Base-by-base conservation (phyloP, 768 basidiomycete genomes). In the Rossbeevera mucosa region DNA sequence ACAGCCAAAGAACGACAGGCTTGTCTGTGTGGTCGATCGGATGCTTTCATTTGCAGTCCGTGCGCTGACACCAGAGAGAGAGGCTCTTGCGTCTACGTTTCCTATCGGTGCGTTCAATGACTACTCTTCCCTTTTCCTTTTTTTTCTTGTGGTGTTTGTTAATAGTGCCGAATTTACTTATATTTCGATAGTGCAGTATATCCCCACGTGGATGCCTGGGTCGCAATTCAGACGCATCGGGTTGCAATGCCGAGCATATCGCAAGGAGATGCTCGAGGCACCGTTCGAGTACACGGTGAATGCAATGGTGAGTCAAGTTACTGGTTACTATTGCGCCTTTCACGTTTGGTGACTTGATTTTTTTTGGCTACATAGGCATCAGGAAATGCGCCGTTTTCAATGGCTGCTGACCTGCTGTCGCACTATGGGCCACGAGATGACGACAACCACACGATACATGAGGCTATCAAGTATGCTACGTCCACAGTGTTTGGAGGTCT, bases 221-320 rank as follows among this genome's bases (percentile, higher is more conserved):
- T 47, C 51, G 13, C 38, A 20, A 14, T 30, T 30, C 13, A 47
- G 45, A 42, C 51, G 51, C 16, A 46, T 47, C 31, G 51, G 24
- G 6, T 24, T 54, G 26, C 48, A 49, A 30, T 54, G 47, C 24
- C 33, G 53, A 63, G 54, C 22, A 56, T 61, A 31, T 55, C 41
- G 53, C 16, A 60, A 66, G 16, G 63, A 60, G 9, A 66, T 66
- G 41, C 28, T 33, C 21, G 31, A 43, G 14, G 29, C 31, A 12
- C 28, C 49, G 28, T 47, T 33, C 14, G 26, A 46, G 13, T 7
- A 36, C 25, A 20, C 44, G 3, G 24, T 24, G 36, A 31, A 47
- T 1, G 47, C 44, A n/a, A 33, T 47, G n/a, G 40, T 45, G 11
- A 26, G 26, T 13, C 41, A 14, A 6, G 2, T 12, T 29, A 7